phyloP scores from a whole-genome alignment of 352 stramenopile species.

The Globisporangium canariense region DNA sequence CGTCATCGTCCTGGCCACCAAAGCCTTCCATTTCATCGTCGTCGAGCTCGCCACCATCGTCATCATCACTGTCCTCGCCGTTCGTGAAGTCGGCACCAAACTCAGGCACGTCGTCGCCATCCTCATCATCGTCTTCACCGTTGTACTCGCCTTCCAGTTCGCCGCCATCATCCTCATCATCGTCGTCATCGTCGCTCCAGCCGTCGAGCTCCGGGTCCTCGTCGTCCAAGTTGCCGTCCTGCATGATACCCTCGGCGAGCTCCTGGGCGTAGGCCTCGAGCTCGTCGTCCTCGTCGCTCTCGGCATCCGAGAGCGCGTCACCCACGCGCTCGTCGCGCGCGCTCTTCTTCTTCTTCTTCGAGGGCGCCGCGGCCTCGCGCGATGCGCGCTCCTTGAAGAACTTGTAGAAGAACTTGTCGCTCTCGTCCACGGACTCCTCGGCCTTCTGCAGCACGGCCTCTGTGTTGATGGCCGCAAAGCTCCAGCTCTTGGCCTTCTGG shows the following conservation, averaged over 20 bases:
- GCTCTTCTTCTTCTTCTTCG: slow-evolving; percentile 36
- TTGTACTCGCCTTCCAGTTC: slow-evolving; percentile 21
- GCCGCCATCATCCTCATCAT: slow-evolving; percentile 41
- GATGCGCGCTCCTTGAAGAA: slow-evolving; percentile 88
- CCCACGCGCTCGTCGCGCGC: slow-evolving; percentile 30
- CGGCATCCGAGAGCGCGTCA: slow-evolving; percentile 55
- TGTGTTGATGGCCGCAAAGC: slow-evolving; percentile 64
- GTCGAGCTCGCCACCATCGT: slow-evolving; percentile 29
- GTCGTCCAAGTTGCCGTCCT: slow-evolving; percentile 71
- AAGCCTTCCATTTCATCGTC: slow-evolving; percentile 13
- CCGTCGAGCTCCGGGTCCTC: slow-evolving; percentile 72
- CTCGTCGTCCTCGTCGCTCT: slow-evolving; percentile 75
- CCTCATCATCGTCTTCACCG: slow-evolving; percentile 19
- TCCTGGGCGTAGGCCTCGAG: slow-evolving; percentile 87
- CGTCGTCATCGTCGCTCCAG: slow-evolving; percentile 58
- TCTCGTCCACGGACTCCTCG: slow-evolving; percentile 63
- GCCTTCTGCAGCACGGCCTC: slow-evolving; percentile 64
- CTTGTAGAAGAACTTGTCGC: slow-evolving; percentile 93
- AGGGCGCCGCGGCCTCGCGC: slow-evolving; percentile 33
- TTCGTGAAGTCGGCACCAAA: slow-evolving; percentile 15
- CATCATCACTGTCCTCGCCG: slow-evolving; percentile 40
- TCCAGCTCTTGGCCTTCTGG: slow-evolving; percentile 57
- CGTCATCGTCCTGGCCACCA: slow-evolving; percentile 58
- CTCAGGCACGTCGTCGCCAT: slow-evolving; percentile 31
- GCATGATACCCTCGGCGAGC: slow-evolving; percentile 88